Percentiles rank a stretch among this genome's conserved stretches.
phyloP scores from a whole-genome alignment of 2,329 filamentous ascomycete species.

The Cryoendolithus antarcticus region DNA sequence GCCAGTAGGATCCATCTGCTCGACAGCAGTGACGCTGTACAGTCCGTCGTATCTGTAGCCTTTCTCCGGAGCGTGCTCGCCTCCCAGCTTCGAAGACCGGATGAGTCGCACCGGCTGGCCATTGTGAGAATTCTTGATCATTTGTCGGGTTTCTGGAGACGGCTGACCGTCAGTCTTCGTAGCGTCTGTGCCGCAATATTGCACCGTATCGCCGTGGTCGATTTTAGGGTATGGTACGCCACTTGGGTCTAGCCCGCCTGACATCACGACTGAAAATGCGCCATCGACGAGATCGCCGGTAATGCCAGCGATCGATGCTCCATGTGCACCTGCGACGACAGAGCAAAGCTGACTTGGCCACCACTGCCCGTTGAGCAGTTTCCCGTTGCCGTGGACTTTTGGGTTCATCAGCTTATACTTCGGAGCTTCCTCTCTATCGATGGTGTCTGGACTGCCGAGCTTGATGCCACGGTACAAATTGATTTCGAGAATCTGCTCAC shows the following conservation, averaged over 20 bases:
- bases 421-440: constrained; percentile 1
- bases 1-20: constrained; percentile 29
- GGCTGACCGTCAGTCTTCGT: constrained; percentile 14
- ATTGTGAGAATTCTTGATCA: constrained; percentile 30
- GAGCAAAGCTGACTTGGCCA: constrained; percentile 42
- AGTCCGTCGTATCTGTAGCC: constrained; percentile 49
- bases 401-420: constrained; percentile 13
- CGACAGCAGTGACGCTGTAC: constrained; percentile 33
- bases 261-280: constrained; percentile 44
- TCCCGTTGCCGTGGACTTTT: constrained; percentile 27
- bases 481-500: constrained; percentile 27
- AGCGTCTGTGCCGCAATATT: constrained; percentile 40
- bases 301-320: constrained; percentile 38
- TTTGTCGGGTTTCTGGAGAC: constrained; percentile 27
- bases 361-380: constrained; percentile 39
- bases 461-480: constrained; percentile 36
- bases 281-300: constrained; percentile 33
- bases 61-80: constrained; percentile 31
- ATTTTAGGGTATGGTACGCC: constrained; percentile 31
- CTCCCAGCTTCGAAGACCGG: constrained; percentile 31
- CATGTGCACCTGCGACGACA: constrained; percentile 43
- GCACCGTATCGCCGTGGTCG: constrained; percentile 38
- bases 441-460: constrained; percentile 7
- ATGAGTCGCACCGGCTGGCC: constrained; percentile 39
- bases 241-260: constrained; percentile 21